phyloP scores from a whole-genome alignment of 305 asterid genomes.

The Fraxinus angustifolia region DNA sequence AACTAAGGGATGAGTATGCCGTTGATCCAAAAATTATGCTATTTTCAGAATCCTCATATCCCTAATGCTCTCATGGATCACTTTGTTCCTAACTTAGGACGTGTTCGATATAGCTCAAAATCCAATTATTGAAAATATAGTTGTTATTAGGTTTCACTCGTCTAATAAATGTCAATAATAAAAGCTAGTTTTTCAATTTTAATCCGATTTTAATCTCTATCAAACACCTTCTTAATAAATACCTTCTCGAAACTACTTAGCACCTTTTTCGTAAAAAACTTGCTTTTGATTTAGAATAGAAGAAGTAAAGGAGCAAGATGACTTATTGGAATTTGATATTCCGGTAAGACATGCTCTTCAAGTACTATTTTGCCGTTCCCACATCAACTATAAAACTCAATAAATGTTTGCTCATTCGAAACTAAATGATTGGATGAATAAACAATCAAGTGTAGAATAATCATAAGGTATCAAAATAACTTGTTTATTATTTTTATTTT shows the following conservation, averaged over 20 bases:
- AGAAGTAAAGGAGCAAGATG: not conserved
- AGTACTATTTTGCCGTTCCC: not conserved
- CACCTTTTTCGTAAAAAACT: not conserved
- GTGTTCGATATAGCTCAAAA: too few species aligned
- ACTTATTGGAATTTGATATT: not conserved
- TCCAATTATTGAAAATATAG: too few species aligned
- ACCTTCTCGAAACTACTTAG: not conserved
- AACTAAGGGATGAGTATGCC: not conserved
- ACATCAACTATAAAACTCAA: not conserved
- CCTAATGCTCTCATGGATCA: not conserved
- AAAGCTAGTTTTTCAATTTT: too few species aligned
- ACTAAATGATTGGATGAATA: not conserved
- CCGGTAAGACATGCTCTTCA: not conserved
- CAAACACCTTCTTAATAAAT: not conserved
- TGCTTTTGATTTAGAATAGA: not conserved
- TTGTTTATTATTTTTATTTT: not conserved
- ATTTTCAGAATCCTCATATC: not conserved
- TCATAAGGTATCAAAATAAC: not conserved
- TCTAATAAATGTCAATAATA: too few species aligned
- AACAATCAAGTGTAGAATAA: not conserved
- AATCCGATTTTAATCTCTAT: too few species aligned
- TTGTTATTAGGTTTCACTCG: too few species aligned
- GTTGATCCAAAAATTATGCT: not conserved
- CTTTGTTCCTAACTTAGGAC: not conserved
- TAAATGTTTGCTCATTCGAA: not conserved